Evolutionary conservation across 208 protist species (phyloP).

Genomic region (Leishmania amazonensis): DNA sequence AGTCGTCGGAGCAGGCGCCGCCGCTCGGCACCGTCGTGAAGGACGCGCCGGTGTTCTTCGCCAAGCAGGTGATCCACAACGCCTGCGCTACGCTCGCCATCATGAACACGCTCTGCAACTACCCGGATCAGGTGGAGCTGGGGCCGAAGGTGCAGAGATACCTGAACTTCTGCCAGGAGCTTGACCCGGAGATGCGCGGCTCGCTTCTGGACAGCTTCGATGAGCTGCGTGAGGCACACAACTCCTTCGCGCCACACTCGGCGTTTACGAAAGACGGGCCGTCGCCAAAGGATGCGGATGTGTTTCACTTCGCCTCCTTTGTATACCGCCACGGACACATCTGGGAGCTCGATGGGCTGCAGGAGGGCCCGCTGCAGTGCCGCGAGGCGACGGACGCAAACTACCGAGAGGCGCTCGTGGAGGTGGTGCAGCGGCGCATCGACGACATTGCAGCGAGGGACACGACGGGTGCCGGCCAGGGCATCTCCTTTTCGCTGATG

Average conservation of each 20-base stretch:
- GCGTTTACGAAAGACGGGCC: constrained; percentile 43
- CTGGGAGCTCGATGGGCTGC: constrained; percentile 98
- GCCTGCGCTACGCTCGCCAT: constrained; percentile 98
- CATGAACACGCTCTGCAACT: constrained; percentile 97
- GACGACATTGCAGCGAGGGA: constrained; percentile 57
- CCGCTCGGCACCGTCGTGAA: constrained; percentile 37
- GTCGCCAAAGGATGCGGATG: constrained; percentile 13
- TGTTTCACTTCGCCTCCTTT: constrained; percentile 97
- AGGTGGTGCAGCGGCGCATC: constrained; percentile 92
- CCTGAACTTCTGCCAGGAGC: constrained; percentile 62
- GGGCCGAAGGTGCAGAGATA: constrained; percentile 90
- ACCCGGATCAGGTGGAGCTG: constrained; percentile 80
- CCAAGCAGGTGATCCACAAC: constrained; percentile 96
- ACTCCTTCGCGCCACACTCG: constrained; percentile 93
- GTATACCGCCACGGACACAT: constrained; percentile 92
- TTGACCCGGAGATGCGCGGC: constrained; percentile 77
- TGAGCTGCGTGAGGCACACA: constrained; percentile 94
- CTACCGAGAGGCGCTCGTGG: constrained; percentile 65
- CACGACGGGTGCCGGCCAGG: constrained; percentile 50
- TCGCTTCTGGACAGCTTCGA: constrained; percentile 79
- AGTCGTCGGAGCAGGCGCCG: constrained; percentile 32
- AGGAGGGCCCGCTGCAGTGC: constrained; percentile 89
- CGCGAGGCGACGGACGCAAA: constrained; percentile 65
- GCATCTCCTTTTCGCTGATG: constrained; percentile 97
- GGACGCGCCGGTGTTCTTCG: constrained; percentile 93